phyloP scores from a whole-genome alignment of 306 rosid species.

The Prunus padus region DNA sequence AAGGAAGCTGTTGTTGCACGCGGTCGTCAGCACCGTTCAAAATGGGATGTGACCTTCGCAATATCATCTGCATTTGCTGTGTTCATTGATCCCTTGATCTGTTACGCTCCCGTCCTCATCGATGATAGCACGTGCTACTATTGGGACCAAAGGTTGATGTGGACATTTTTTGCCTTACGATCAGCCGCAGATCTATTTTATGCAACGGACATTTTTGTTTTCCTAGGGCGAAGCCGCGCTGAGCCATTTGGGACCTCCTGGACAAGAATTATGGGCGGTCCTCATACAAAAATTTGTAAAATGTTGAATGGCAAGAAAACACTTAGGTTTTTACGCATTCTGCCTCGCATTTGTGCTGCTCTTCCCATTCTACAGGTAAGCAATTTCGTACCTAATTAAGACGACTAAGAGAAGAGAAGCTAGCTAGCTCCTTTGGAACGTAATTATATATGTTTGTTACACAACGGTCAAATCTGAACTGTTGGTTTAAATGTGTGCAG shows the following conservation, averaged over 20 bases:
- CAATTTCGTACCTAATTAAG: too few relatives aligned
- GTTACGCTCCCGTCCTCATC: not conserved
- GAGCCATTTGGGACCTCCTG: too few relatives aligned
- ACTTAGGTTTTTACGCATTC: not conserved
- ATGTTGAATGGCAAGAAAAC: too few relatives aligned
- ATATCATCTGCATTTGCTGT: conserved; percentile 10
- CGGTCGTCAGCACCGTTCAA: too few relatives aligned
- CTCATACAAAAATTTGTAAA: too few relatives aligned
- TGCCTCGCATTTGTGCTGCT: not conserved
- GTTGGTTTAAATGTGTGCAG: too few relatives aligned
- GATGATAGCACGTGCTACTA: not conserved
- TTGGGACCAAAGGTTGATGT: conserved; percentile 8
- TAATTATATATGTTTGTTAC: too few relatives aligned
- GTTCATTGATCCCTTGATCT: conserved; percentile 20
- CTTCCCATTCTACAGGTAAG: conserved; percentile 2
- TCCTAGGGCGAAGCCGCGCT: not conserved
- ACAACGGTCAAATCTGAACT: too few relatives aligned
- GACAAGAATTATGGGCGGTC: too few relatives aligned
- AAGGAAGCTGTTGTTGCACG: too few relatives aligned
- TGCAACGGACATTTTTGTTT: not conserved
- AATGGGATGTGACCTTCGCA: not conserved
- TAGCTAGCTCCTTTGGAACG: too few relatives aligned
- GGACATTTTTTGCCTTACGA: not conserved
- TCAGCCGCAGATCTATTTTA: not conserved
- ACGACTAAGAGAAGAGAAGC: too few relatives aligned